phyloP scores from a whole-genome alignment of 2,329 filamentous ascomycete species.

The Trichoderma hamatum region DNA sequence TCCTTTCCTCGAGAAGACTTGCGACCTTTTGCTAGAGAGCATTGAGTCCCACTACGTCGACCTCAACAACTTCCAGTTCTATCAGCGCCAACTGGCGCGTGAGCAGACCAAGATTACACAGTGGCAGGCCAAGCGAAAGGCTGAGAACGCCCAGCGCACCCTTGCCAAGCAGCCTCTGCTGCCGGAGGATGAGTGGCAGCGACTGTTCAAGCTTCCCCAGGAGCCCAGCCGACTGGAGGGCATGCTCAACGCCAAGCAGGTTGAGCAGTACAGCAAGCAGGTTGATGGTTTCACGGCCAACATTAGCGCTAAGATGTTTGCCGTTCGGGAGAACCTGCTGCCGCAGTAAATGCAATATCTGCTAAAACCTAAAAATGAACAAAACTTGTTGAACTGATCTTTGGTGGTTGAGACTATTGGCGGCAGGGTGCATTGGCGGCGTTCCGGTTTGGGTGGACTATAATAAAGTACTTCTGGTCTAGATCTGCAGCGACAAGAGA shows the following conservation, averaged over 20 bases:
- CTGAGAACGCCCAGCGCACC: slow-evolving; percentile 83
- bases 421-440: slow-evolving; percentile 45
- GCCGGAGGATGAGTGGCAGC: slow-evolving; percentile 97
- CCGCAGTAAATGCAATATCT: slow-evolving; percentile 49
- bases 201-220: slow-evolving; percentile 94
- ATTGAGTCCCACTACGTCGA: slow-evolving; percentile 98
- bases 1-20: slow-evolving; percentile 97
- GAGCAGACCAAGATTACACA: slow-evolving; percentile 96
- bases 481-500: slow-evolving; percentile 41
- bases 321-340: slow-evolving; percentile 73
- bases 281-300: slow-evolving; percentile 93
- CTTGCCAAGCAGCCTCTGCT: slow-evolving; percentile 86
- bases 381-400: slow-evolving; percentile 16
- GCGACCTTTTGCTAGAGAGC: slow-evolving; percentile 91
- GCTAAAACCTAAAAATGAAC: background rate
- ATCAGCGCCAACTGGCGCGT: slow-evolving; percentile 88
- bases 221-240: slow-evolving; percentile 92
- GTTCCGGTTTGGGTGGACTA: slow-evolving; percentile 47
- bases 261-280: slow-evolving; percentile 97
- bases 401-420: slow-evolving; percentile 32
- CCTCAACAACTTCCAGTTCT: slow-evolving; percentile 97
- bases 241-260: slow-evolving; percentile 92
- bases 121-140: slow-evolving; percentile 96
- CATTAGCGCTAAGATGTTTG: slow-evolving; percentile 97
- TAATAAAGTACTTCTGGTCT: slow-evolving; percentile 44